These are phyloP conservation scores for Tulasnella sp. DNA, from an alignment of 768 basidiomycete genomes.

Conservation along the genomic window DNA sequence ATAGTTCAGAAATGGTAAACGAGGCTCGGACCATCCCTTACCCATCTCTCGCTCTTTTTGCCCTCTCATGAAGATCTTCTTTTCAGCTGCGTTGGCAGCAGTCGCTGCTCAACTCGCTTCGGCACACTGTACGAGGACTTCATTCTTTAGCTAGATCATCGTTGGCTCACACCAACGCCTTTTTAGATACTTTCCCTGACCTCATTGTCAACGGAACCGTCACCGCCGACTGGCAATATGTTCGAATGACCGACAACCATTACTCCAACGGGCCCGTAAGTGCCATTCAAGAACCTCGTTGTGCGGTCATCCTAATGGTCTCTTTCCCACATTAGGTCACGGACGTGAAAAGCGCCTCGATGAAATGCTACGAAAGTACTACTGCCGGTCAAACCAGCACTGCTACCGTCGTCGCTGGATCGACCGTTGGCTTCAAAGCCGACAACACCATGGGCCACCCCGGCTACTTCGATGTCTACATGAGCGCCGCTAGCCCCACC, in stretches of 20 bases:
- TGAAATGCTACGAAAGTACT: conserved; percentile 2
- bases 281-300: neutral
- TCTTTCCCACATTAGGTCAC: neutral
- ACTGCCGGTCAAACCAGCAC: neutral
- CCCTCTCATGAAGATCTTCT: neutral
- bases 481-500: conserved; percentile 36
- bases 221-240: conserved; percentile 9
- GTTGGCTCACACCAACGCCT: neutral
- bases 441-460: conserved; percentile 13
- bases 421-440: conserved; percentile 3
- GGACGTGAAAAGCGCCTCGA: neutral
- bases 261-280: conserved; percentile 7
- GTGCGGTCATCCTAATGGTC: neutral
- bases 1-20: neutral
- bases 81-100: neutral
- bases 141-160: neutral
- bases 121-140: neutral
- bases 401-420: conserved; percentile 12
- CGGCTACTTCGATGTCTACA: conserved; percentile 25
- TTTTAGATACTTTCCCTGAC: neutral
- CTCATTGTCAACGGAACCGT: conserved; percentile 1
- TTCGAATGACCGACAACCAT: conserved; percentile 11
- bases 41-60: neutral
- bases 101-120: neutral
- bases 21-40: too few species aligned